phyloP scores from a whole-genome alignment of 2,329 filamentous ascomycete genomes.

The Seiridium cupressi region DNA sequence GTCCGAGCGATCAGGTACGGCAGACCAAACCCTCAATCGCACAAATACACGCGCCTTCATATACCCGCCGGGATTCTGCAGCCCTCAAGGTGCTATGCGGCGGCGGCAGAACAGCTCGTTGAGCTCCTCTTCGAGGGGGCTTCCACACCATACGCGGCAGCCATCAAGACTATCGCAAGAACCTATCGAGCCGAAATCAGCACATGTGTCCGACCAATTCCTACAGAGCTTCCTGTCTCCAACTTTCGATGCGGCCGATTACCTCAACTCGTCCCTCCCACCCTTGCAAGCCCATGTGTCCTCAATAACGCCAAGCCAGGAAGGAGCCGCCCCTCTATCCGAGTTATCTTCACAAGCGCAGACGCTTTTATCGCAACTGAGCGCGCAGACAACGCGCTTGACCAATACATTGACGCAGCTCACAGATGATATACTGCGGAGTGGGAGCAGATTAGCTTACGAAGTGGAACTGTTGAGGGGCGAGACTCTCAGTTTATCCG shows the following conservation, averaged over 20 bases:
- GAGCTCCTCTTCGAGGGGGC: conserved; percentile 27
- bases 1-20: too few species aligned
- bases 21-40: too few species aligned
- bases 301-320: conserved; percentile 21
- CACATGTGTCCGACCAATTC: conserved; percentile 68
- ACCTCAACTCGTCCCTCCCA: conserved; percentile 78
- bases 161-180: conserved; percentile 28
- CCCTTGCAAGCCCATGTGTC: conserved; percentile 52
- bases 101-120: conserved; percentile 46
- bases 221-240: conserved; percentile 73
- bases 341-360: conserved; percentile 81
- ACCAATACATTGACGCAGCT: conserved; percentile 81
- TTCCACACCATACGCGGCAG: conserved; percentile 41
- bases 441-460: conserved; percentile 84
- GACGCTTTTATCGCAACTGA: conserved; percentile 80
- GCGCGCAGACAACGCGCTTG: conserved; percentile 80
- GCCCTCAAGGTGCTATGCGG: conserved; percentile 34
- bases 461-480: conserved; percentile 92
- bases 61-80: conserved; percentile 28
- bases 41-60: conserved; percentile 17
- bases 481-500: conserved; percentile 77
- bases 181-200: conserved; percentile 47
- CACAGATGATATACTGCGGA: conserved; percentile 91
- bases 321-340: conserved; percentile 59
- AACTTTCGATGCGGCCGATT: conserved; percentile 79